A percentile compares a stretch with the other conserved stretches of the same genome.
Evolutionary conservation across 805 yeast species (phyloP).

Genomic region (Priceomyces medius): DNA sequence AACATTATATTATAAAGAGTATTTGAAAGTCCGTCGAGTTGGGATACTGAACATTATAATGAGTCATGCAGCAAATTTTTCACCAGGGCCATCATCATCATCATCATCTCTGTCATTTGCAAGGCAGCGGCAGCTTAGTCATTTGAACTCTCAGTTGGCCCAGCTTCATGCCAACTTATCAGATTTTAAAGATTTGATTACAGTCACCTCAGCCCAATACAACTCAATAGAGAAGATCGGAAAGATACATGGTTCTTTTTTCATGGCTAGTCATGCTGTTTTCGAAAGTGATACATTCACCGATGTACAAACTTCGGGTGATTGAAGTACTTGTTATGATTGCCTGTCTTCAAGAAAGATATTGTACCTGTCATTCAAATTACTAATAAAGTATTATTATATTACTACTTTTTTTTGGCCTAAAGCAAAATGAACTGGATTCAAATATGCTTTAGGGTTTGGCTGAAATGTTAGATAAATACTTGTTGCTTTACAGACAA

Average conservation of each 20-base stretch:
- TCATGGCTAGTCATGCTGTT: conserved; percentile 44
- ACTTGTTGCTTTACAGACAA: too few species aligned
- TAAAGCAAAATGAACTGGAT: too few species aligned
- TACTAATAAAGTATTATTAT: too few species aligned
- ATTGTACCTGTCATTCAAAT: too few species aligned
- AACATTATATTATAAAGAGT: too few species aligned
- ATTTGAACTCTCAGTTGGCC: conserved; percentile 26
- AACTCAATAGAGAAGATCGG: conserved; percentile 53
- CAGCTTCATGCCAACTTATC: conserved; percentile 54
- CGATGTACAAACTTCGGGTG: not conserved
- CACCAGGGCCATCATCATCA: not conserved
- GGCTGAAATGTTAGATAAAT: too few species aligned
- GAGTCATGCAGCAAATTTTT: not conserved
- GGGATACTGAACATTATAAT: not conserved
- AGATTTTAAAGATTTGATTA: conserved; percentile 51
- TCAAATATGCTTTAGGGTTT: too few species aligned
- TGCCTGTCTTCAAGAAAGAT: too few species aligned
- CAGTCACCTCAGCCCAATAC: conserved; percentile 52
- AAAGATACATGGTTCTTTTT: conserved; percentile 54
- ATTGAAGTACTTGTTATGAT: too few species aligned
- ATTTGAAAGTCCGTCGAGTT: not conserved
- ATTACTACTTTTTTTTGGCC: too few species aligned
- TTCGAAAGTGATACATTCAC: conserved; percentile 36
- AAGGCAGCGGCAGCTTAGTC: conserved; percentile 47
- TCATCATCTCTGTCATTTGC: conserved; percentile 11